phyloP scores from a whole-genome alignment of 116 monocot genomes.

The Zostera marina region DNA sequence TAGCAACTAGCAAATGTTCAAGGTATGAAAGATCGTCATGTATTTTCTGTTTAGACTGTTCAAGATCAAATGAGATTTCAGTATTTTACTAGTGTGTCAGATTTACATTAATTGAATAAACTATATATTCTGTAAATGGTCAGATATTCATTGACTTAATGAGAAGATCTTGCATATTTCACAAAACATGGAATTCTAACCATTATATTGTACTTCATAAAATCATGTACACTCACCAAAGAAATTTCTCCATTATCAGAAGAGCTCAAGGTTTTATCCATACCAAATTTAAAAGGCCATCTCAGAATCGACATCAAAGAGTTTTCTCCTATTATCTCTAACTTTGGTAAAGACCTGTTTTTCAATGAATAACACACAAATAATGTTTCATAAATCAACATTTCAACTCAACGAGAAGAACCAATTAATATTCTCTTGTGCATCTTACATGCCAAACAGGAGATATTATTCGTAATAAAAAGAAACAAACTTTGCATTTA shows the following conservation, averaged over 20 bases:
- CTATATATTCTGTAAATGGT: no score
- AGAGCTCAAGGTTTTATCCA: conserved; percentile 72
- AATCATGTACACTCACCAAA: conserved; percentile 27
- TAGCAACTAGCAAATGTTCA: not conserved
- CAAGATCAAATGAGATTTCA: not conserved
- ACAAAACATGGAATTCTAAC: not conserved
- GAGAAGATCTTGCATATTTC: not conserved
- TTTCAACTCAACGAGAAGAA: conserved; percentile 1
- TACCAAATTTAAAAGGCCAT: conserved; percentile 88
- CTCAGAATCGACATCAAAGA: conserved; percentile 81
- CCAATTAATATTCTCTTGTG: not conserved
- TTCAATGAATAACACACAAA: not conserved
- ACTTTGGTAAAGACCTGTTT: conserved; percentile 57
- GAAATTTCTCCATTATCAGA: conserved; percentile 58
- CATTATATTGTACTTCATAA: not conserved
- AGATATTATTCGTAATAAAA: not conserved
- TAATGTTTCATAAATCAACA: not conserved
- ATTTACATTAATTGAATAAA: no score
- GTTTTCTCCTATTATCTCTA: conserved; percentile 45
- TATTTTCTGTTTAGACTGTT: not conserved
- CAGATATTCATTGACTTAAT: not conserved
- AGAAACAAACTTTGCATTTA: not conserved
- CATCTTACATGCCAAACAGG: not conserved
- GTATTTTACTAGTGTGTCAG: not conserved
- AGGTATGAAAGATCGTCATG: not conserved